Evolutionary conservation across 352 stramenopile species (phyloP), one percentile per base, ranked within the genome.

Genomic region (Pythium insidiosum): DNA sequence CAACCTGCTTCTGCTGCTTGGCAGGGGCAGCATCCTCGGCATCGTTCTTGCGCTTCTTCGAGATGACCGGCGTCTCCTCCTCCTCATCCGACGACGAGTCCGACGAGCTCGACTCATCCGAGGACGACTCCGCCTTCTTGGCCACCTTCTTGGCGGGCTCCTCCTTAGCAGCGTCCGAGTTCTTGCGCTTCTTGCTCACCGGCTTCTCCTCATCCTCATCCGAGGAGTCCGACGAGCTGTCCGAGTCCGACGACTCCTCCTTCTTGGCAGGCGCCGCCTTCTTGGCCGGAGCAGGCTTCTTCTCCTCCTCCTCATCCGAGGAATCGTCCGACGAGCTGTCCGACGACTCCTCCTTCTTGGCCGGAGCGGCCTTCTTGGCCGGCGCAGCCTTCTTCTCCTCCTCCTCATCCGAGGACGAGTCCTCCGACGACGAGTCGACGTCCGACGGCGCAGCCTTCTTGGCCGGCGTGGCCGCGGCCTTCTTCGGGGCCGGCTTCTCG

Each of bases 11-110:
- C 49, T 81, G 63, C 30, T 84, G 66, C 66, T 92, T 89, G 40
- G 60, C 56, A 1, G 59, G 40, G 40, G 58, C 46, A 38, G 78
- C 71, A 23, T 67, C 64, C n/a, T 63, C 67, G 30, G 73, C 69
- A 13, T 87, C 77, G 59, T 73, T 85, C 55, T 94, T 90, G 46
- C 72, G 74, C 67, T 91, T 90, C 68, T 92, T 91, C 2, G 69
- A 70, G 24, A 82, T 73, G 50, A 88, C 62, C 0, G 73, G 66
- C 39, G 85, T 62, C 47, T 94, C 83, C 29, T 88, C 74, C 28
- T 85, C 78, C 38, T 85, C 68, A 10, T 54, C 68, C 1, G 50
- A 67, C 9, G 46, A 63, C 22, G 40, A 50, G 38, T 71, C 58
- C 30, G 38, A 53, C n/a, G 48, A 38, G 29, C 26, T 55, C 6